phyloP scores from a whole-genome alignment of 176 grass and related monocot genomes.

The Eleusine indica region DNA sequence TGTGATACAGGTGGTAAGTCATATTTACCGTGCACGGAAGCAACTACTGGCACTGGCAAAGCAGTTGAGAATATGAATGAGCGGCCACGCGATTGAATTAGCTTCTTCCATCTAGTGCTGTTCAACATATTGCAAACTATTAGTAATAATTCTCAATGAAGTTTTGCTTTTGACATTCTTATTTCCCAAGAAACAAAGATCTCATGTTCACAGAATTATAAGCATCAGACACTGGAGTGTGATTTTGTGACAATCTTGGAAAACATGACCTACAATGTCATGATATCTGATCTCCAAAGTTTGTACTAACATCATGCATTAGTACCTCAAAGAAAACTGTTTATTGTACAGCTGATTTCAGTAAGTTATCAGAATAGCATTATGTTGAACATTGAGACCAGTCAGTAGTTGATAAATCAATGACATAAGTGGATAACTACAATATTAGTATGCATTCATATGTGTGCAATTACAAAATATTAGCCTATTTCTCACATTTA shows the following conservation, averaged over 20 bases:
- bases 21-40: constrained; percentile 76
- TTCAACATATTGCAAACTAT: constrained; percentile 41
- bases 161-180: neutral
- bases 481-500: neutral
- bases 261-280: neutral
- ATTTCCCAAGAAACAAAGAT: neutral
- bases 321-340: neutral
- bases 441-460: neutral
- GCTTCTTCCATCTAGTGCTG: constrained; percentile 83
- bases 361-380: neutral
- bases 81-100: constrained; percentile 89
- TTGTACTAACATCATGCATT: constrained; percentile 26
- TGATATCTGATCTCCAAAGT: neutral
- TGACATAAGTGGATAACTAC: neutral
- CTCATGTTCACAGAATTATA: neutral
- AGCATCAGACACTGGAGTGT: neutral
- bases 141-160: constrained; percentile 10
- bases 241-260: constrained; percentile 14
- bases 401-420: neutral
- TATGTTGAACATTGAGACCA: neutral
- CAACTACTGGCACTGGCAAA: constrained; percentile 79
- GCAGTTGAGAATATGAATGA: constrained; percentile 96
- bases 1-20: constrained; percentile 10
- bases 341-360: neutral
- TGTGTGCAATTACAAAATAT: neutral